Percentiles rank a stretch among this genome's conserved stretches.
Conservation (phyloP, 371 early-diverging fungal genomes). For the Dinochytrium kinnereticum region DNA sequence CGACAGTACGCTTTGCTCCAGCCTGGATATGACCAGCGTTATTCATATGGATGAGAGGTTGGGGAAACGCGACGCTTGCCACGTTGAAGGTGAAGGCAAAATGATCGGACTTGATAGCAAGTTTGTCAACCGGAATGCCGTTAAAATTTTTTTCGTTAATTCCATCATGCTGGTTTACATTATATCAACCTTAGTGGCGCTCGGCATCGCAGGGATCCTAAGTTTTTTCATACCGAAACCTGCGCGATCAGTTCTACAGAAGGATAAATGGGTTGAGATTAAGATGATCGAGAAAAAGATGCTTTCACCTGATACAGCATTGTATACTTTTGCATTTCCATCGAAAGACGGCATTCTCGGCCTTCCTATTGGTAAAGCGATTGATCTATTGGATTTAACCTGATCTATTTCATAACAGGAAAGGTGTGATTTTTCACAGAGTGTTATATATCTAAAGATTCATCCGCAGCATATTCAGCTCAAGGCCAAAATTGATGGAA, state of each 20-base stretch:
- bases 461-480: constrained; percentile 87
- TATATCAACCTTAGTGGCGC: background rate
- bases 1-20: too few species aligned
- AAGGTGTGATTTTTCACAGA: too few species aligned
- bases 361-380: constrained; percentile 86
- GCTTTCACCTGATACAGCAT: constrained; percentile 4
- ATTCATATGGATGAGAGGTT: too few species aligned
- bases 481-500: constrained; percentile 84
- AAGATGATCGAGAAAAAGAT: background rate
- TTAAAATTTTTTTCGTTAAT: background rate
- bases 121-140: background rate
- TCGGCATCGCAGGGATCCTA: background rate
- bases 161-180: background rate
- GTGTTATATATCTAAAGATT: too few species aligned
- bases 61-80: too few species aligned
- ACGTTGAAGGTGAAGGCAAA: too few species aligned
- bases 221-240: background rate
- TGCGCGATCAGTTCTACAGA: background rate
- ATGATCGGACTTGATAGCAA: background rate
- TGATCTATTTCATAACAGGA: too few species aligned
- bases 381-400: too few species aligned
- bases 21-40: too few species aligned
- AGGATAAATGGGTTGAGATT: constrained; percentile 3
- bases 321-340: constrained; percentile 66
- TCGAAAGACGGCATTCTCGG: constrained; percentile 71